A percentile compares a stretch with the other conserved stretches of the same genome.
Conservation (phyloP, 1,284 basidiomycete genomes). For the Sanghuangporus sanghuang region DNA sequence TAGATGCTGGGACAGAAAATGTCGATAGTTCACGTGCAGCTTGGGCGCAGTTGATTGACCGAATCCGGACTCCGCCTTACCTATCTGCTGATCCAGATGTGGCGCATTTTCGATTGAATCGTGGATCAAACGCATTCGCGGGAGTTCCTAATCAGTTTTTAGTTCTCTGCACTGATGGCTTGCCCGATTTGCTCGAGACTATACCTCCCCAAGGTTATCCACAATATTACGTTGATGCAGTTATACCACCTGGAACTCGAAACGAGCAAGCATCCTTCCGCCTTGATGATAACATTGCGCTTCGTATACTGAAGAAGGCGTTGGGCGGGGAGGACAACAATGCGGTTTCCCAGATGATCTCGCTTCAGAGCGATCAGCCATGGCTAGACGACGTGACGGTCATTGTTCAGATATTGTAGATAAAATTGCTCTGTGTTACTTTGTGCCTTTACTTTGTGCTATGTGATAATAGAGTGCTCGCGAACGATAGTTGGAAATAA, state of each 20-base stretch:
- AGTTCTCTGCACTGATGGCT: slow-evolving; percentile 54
- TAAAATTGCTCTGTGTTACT: neutral
- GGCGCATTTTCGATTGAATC: slow-evolving; percentile 20
- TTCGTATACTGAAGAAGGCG: slow-evolving; percentile 25
- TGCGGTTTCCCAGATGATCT: slow-evolving; percentile 23
- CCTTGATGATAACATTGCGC: slow-evolving; percentile 22
- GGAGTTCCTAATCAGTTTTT: slow-evolving; percentile 26
- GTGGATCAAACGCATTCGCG: slow-evolving; percentile 11
- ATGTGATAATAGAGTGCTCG: neutral
- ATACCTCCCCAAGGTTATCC: slow-evolving; percentile 26
- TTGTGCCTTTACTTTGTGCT: neutral
- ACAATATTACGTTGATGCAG: slow-evolving; percentile 9
- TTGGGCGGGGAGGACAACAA: slow-evolving; percentile 24
- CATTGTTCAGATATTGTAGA: slow-evolving; percentile 23
- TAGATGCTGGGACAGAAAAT: slow-evolving; percentile 26
- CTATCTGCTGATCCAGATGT: slow-evolving; percentile 27
- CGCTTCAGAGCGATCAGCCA: slow-evolving; percentile 21
- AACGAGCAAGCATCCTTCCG: slow-evolving; percentile 7
- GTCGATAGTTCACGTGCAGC: slow-evolving; percentile 16
- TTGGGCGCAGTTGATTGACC: slow-evolving; percentile 22
- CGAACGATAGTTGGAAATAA: neutral
- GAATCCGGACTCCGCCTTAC: slow-evolving; percentile 30
- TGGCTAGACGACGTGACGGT: slow-evolving; percentile 30
- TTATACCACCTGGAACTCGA: slow-evolving; percentile 18
- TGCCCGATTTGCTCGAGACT: slow-evolving; percentile 46